Evolutionary conservation across 2,329 filamentous ascomycete genomes (phyloP).

Genomic region (Fusarium burgessii): DNA sequence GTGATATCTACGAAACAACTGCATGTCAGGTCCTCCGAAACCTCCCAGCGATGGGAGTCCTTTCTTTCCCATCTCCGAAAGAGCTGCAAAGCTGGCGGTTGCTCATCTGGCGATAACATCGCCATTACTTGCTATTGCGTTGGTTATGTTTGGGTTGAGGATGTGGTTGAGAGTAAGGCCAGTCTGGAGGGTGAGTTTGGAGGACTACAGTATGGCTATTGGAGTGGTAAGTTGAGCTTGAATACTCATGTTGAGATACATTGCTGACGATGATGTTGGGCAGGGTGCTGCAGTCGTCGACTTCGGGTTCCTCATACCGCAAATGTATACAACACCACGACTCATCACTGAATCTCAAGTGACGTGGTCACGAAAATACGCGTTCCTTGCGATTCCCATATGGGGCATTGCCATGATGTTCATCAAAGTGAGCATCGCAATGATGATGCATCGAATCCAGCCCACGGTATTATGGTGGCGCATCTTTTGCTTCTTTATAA

Average conservation of each 20-base stretch:
- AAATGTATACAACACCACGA: constrained; percentile 5
- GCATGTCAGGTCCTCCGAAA: neutral
- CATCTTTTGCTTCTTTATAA: constrained; percentile 16
- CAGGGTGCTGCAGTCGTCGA: constrained; percentile 11
- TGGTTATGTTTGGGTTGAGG: constrained; percentile 6
- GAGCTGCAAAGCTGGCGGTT: neutral
- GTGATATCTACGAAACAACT: neutral
- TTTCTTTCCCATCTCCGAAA: constrained; percentile 3
- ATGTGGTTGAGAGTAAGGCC: constrained; percentile 1
- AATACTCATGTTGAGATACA: neutral
- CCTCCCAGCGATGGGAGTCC: constrained; percentile 19
- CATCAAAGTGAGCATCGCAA: constrained; percentile 25
- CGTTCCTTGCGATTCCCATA: constrained; percentile 4
- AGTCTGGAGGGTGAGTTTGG: constrained; percentile 12
- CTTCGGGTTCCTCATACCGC: constrained; percentile 7
- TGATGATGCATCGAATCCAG: constrained; percentile 27
- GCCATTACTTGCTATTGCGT: neutral
- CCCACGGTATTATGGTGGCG: constrained; percentile 8
- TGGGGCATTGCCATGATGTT: constrained; percentile 30
- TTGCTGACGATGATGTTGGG: neutral
- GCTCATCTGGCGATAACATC: neutral
- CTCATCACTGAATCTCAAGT: constrained; percentile 4
- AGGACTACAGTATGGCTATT: constrained; percentile 5
- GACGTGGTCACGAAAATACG: constrained; percentile 1
- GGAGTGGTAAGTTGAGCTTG: constrained; percentile 3